Evolutionary conservation across 345 rosid genomes (phyloP), one percentile per base, ranked within the genome.

Genomic region (Physaria fendleri): DNA sequence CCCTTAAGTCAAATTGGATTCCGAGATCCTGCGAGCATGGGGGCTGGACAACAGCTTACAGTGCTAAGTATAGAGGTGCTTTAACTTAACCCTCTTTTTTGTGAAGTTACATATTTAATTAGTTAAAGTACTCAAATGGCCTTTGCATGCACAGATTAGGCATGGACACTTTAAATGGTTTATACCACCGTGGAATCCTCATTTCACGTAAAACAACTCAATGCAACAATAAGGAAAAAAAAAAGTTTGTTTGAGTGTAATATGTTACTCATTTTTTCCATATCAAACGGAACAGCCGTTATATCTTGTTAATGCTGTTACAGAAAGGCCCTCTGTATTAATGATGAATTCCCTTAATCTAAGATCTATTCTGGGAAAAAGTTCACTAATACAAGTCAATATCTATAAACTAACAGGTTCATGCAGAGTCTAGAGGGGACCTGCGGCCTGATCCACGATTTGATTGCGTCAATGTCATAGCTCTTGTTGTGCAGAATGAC

Each of bases 1-100:
- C 97, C 98, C 47, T 81, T 84, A 59, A 92, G 99, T 72, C 97
- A 92, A 82, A 81, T 78, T 53, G 98, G 98, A 45, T 92, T 86
- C 63, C 85, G 85, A 67, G 98, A 92, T 83, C 93, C 97, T 71
- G 95, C 97, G 10, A 88, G 94, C 75, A 66, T 79, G 75, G 97
- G 98, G 58, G 95, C 82, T 56, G 98, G 98, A 60, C 94, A 88
- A 69, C 98, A 92, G 60, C 82, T 92, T 43, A 86, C 95, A 44
- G 59, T 88, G 68, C 70, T 86, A 66, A 92, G 98, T 65, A 64
- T 92, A 53, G 98, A 92, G 98, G 98, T 92, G 78, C 49, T 68
- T 41, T 54, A 29, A 27, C 48, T 42, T 42, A 25, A 41, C 20
- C 38, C 56, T 14, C 4, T 15, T 60, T 43, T 28, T 38, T 37